These are phyloP conservation scores for Phialophora macrospora DNA, from an alignment of 2,329 filamentous ascomycete species.

Conservation along the genomic window DNA sequence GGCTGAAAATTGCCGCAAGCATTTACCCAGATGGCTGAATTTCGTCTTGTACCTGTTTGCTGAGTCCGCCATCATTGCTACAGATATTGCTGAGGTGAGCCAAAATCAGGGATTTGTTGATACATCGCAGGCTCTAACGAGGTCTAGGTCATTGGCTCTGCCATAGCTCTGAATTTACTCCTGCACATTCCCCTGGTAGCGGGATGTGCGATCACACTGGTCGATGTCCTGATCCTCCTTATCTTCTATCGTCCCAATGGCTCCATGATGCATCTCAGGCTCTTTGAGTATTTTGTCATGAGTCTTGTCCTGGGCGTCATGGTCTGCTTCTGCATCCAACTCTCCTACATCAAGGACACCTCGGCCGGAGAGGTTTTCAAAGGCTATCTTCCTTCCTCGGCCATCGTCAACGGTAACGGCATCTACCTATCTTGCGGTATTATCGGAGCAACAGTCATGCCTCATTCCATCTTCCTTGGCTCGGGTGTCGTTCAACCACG, in stretches of 20 bases:
- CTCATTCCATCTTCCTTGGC: constrained; percentile 63
- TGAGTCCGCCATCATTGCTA: constrained; percentile 71
- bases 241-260: constrained; percentile 61
- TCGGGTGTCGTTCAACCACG: constrained; percentile 62
- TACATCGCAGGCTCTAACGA: neutral
- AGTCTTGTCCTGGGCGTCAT: constrained; percentile 60
- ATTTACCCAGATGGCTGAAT: constrained; percentile 69
- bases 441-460: constrained; percentile 62
- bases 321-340: constrained; percentile 62
- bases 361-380: constrained; percentile 59
- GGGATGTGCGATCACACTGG: constrained; percentile 62
- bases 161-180: constrained; percentile 61
- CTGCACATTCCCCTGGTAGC: constrained; percentile 60
- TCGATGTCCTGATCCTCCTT: constrained; percentile 62
- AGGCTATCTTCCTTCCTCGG: constrained; percentile 60
- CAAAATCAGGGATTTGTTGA: neutral
- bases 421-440: constrained; percentile 61
- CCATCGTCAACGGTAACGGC: constrained; percentile 58
- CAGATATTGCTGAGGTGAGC: constrained; percentile 70
- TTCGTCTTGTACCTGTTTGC: constrained; percentile 65
- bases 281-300: constrained; percentile 62
- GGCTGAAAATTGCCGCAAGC: constrained; percentile 68
- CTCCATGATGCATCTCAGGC: constrained; percentile 57
- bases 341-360: constrained; percentile 57
- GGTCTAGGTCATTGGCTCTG: constrained; percentile 60